Evolutionary conservation across 805 yeast genomes (phyloP).

Genomic region (Ogataea populi-albae): DNA sequence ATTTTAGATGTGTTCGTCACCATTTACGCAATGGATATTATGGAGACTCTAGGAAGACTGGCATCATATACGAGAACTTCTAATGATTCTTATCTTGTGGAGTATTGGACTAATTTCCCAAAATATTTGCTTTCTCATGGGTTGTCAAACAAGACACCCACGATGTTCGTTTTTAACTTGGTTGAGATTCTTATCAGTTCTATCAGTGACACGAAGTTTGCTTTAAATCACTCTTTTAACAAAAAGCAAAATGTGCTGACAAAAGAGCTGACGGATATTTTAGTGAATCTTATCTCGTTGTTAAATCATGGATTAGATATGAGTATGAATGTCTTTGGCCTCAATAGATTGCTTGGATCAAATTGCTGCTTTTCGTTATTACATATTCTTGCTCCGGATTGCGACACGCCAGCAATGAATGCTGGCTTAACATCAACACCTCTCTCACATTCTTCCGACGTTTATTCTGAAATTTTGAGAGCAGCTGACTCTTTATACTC

Average conservation of each 20-base stretch:
- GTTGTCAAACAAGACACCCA: conserved; percentile 51
- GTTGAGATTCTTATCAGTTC: conserved; percentile 53
- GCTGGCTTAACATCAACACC: conserved; percentile 18
- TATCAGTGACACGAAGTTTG: conserved; percentile 33
- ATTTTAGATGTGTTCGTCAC: conserved; percentile 50
- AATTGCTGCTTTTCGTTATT: conserved; percentile 42
- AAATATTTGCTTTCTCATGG: conserved; percentile 36
- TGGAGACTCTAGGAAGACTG: conserved; percentile 44
- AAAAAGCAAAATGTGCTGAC: conserved; percentile 11
- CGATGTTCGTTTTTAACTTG: conserved; percentile 48
- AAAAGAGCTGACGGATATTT: conserved; percentile 19
- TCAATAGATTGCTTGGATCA: conserved; percentile 54
- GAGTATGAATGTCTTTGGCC: conserved; percentile 48
- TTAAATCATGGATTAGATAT: conserved; percentile 40
- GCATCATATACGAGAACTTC: conserved; percentile 22
- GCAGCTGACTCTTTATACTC: conserved; percentile 16
- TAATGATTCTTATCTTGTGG: conserved; percentile 24
- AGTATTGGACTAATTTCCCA: conserved; percentile 36
- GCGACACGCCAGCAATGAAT: conserved; percentile 3
- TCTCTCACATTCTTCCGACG: conserved; percentile 28
- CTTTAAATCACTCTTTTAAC: conserved; percentile 23
- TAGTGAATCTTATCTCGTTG: conserved; percentile 23
- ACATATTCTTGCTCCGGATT: conserved; percentile 39
- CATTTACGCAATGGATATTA: conserved; percentile 51
- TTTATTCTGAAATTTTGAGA: conserved; percentile 15